phyloP scores from a whole-genome alignment of 2,329 filamentous ascomycete genomes.

The Venturia carpophila region DNA sequence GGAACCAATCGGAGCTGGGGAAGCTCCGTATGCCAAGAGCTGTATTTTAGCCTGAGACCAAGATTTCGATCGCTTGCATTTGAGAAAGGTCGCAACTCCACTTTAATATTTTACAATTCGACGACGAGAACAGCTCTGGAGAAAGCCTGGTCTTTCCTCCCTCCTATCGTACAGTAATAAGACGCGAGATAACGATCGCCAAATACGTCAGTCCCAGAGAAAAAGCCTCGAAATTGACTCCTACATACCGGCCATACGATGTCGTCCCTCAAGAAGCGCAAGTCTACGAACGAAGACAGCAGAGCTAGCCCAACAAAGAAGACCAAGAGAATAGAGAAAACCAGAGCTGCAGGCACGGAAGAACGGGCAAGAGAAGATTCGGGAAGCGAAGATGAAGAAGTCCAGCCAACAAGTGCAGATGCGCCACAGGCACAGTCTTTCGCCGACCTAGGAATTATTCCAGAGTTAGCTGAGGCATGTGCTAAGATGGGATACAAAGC shows the following conservation, averaged over 20 bases:
- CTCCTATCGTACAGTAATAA: no score
- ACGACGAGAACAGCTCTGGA: background rate
- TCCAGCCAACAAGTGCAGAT: background rate
- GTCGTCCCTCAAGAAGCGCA: conserved; percentile 34
- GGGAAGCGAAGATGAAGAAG: background rate
- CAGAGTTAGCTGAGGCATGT: conserved; percentile 84
- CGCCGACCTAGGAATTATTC: conserved; percentile 69
- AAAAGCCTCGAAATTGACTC: background rate
- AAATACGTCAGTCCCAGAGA: background rate
- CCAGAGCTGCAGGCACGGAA: background rate
- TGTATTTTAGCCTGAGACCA: background rate
- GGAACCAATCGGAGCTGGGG: conserved; percentile 7
- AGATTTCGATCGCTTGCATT: conserved; percentile 10
- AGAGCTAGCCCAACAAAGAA: conserved; percentile 3
- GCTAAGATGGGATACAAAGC: conserved; percentile 70
- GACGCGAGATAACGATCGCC: background rate
- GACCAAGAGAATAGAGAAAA: conserved; percentile 28
- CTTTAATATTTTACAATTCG: background rate
- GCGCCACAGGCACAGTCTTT: conserved; percentile 56
- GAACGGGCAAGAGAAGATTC: background rate
- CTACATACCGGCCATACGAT: conserved; percentile 24
- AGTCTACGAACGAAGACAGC: background rate
- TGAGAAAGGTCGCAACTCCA: background rate
- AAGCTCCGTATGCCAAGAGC: conserved; percentile 10
- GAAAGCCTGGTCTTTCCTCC: background rate